Conservation (phyloP, 2,329 filamentous ascomycete species). For the Aspergillus persii region DNA sequence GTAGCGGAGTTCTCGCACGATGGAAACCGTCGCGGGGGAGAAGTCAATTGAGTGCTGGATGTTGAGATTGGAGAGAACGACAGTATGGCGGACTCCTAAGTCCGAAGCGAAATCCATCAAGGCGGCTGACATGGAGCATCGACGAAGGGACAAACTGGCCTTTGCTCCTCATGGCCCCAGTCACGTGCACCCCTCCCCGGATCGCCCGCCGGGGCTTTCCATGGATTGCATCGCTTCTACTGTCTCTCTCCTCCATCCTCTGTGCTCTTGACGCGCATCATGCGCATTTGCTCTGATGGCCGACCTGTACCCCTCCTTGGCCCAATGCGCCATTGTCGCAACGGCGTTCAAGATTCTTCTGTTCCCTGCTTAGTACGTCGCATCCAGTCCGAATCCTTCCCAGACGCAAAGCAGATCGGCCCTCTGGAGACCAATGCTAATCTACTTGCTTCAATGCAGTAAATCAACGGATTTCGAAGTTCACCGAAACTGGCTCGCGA, state of each 20-base stretch:
- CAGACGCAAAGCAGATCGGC: conserved; percentile 1
- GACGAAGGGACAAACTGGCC: conserved; percentile 20
- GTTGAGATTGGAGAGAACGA: conserved; percentile 42
- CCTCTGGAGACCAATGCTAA: conserved; percentile 4
- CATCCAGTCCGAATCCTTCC: neutral
- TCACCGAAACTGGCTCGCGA: conserved; percentile 96
- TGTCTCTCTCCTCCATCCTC: neutral
- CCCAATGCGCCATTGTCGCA: conserved; percentile 81
- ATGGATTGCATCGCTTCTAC: conserved; percentile 1
- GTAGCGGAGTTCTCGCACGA: conserved; percentile 53
- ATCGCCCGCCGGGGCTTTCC: conserved; percentile 5
- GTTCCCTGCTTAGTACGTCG: conserved; percentile 86
- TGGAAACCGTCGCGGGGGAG: conserved; percentile 47
- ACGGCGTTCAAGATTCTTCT: conserved; percentile 87
- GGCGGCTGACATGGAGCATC: conserved; percentile 3
- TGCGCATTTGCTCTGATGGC: conserved; percentile 57
- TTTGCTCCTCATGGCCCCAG: conserved; percentile 1
- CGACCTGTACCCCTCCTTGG: conserved; percentile 80
- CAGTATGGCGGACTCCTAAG: conserved; percentile 46
- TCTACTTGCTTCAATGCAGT: conserved; percentile 49
- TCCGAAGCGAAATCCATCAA: conserved; percentile 40
- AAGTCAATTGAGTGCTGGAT: conserved; percentile 54
- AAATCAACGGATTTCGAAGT: conserved; percentile 99
- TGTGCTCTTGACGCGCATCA: conserved; percentile 17
- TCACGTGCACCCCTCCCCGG: conserved; percentile 21